phyloP scores from a whole-genome alignment of 768 basidiomycete genomes.

The Amanita thiersii region DNA sequence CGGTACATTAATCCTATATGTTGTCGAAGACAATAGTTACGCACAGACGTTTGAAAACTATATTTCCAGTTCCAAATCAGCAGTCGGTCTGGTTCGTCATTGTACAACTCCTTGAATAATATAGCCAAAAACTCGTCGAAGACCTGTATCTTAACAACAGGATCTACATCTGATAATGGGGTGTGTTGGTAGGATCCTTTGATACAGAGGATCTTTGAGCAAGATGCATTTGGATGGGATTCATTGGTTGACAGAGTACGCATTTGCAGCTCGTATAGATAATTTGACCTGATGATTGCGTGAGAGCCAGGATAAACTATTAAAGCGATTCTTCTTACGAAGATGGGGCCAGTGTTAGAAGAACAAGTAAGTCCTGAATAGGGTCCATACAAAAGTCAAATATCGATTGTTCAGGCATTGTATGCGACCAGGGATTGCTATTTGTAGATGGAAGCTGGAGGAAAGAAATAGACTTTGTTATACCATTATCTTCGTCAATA shows the following conservation, averaged over 20 bases:
- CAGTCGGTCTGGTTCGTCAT: constrained; percentile 32
- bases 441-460: constrained; percentile 33
- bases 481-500: constrained; percentile 31
- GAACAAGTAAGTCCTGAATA: constrained; percentile 42
- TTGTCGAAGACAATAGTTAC: constrained; percentile 12
- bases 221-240: constrained; percentile 36
- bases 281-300: constrained; percentile 23
- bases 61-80: constrained; percentile 46
- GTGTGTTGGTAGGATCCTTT: constrained; percentile 20
- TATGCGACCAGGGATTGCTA: constrained; percentile 34
- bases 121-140: constrained; percentile 39
- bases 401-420: constrained; percentile 32
- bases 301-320: constrained; percentile 3
- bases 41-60: constrained; percentile 31
- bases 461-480: constrained; percentile 39
- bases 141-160: constrained; percentile 38
- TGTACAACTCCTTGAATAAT: constrained; percentile 38
- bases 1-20: background rate
- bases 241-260: constrained; percentile 43
- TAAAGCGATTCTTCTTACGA: constrained; percentile 25
- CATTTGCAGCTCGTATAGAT: constrained; percentile 41
- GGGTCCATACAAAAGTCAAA: constrained; percentile 55
- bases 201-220: constrained; percentile 30
- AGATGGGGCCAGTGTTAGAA: constrained; percentile 33
- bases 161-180: constrained; percentile 23